Conservation (phyloP, 805 yeast genomes). For the Brettanomyces naardenensis region DNA sequence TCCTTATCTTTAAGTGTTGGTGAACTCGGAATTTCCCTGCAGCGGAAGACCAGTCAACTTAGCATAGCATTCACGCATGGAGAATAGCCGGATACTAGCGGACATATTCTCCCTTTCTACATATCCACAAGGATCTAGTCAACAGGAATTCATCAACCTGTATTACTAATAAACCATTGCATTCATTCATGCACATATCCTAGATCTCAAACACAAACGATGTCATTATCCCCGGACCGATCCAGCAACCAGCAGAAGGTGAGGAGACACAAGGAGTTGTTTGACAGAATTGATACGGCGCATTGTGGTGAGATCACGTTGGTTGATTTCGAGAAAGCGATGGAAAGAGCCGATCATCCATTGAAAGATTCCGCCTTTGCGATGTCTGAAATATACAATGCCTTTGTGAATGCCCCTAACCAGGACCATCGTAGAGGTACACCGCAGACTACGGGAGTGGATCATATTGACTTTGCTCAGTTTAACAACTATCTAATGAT, state of each 20-base stretch:
- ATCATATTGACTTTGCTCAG: conserved; percentile 48
- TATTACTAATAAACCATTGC: no score
- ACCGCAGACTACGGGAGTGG: conserved; percentile 35
- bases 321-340: conserved; percentile 39
- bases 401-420: conserved; percentile 28
- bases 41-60: no score
- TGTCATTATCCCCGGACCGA: no score
- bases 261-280: conserved; percentile 32
- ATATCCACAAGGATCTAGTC: no score
- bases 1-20: no score
- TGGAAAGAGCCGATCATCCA: conserved; percentile 50
- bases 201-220: no score
- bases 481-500: conserved; percentile 55
- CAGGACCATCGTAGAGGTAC: conserved; percentile 5
- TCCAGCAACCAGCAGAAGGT: conserved; percentile 10
- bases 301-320: conserved; percentile 42
- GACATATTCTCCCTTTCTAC: no score
- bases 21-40: no score
- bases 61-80: no score
- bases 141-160: no score
- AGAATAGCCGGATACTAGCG: no score
- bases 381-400: conserved; percentile 44
- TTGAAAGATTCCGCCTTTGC: conserved; percentile 53
- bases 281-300: conserved; percentile 34
- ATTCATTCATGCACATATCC: no score